These are phyloP conservation scores for Daedaleopsis nitida DNA, from an alignment of 768 basidiomycete genomes.

Conservation along the genomic window DNA sequence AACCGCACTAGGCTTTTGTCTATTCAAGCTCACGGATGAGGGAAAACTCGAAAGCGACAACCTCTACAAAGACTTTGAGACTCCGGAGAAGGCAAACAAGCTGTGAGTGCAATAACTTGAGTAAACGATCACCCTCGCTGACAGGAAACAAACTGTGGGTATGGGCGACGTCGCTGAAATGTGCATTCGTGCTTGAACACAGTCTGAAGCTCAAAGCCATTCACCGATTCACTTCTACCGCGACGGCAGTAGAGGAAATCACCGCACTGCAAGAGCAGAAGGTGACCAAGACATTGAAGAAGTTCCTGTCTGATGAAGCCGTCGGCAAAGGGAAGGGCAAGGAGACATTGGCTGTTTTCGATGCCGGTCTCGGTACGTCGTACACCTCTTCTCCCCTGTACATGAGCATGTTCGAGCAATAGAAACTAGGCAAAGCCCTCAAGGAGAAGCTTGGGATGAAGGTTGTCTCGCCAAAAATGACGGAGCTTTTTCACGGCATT, in stretches of 20 bases:
- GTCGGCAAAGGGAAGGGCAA: slow-evolving; percentile 90
- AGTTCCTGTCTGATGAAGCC: slow-evolving; percentile 87
- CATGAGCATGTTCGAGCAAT: not conserved
- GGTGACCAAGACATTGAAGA: slow-evolving; percentile 88
- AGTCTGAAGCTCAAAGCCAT: slow-evolving; percentile 94
- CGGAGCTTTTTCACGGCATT: slow-evolving; percentile 95
- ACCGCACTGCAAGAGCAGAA: slow-evolving; percentile 92
- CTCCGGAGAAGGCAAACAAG: slow-evolving; percentile 88
- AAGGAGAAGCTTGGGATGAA: slow-evolving; percentile 93
- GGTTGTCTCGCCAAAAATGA: slow-evolving; percentile 51
- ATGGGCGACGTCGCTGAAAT: not conserved
- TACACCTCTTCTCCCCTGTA: not conserved
- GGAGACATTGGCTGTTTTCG: slow-evolving; percentile 82
- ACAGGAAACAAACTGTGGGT: not conserved
- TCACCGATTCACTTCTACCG: slow-evolving; percentile 96
- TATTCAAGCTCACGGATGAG: slow-evolving; percentile 92
- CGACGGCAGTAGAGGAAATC: slow-evolving; percentile 95
- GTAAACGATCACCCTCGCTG: not conserved
- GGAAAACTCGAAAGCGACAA: slow-evolving; percentile 86
- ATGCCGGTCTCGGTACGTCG: slow-evolving; percentile 83
- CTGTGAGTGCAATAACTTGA: slow-evolving; percentile 59
- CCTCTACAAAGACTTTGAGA: slow-evolving; percentile 91
- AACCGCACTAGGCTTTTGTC: slow-evolving; percentile 94
- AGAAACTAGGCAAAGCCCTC: slow-evolving; percentile 70
- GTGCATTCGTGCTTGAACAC: not conserved